Conservation (phyloP, 768 basidiomycete genomes). For the Leccinum uliginosum region DNA sequence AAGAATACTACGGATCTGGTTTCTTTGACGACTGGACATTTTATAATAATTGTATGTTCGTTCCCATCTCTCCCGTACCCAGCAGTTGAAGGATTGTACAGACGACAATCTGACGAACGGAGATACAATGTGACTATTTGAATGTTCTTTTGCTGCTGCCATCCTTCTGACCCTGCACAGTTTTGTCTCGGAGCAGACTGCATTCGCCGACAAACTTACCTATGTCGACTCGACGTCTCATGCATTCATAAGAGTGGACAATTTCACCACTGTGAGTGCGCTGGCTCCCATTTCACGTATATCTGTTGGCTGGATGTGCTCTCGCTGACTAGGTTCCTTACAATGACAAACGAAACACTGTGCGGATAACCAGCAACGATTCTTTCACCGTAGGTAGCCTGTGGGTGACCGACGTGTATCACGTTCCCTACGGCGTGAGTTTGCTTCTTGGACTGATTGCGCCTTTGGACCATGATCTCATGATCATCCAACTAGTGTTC, state of each 20-base stretch:
- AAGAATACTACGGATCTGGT: conserved; percentile 52
- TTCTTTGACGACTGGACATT: conserved; percentile 72
- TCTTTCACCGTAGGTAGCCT: conserved; percentile 55
- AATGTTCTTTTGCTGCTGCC: neutral
- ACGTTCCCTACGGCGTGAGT: conserved; percentile 61
- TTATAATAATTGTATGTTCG: conserved; percentile 48
- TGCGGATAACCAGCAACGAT: conserved; percentile 59
- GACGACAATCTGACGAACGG: conserved; percentile 71
- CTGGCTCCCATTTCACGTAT: neutral
- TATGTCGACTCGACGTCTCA: conserved; percentile 66
- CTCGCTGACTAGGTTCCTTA: conserved; percentile 23
- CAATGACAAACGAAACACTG: conserved; percentile 60
- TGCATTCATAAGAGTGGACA: conserved; percentile 76
- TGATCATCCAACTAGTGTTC: conserved; percentile 45
- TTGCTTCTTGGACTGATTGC: neutral
- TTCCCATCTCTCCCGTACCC: neutral
- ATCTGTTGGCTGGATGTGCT: neutral
- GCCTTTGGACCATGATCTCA: conserved; percentile 1
- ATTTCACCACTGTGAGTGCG: conserved; percentile 46
- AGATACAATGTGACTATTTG: conserved; percentile 43
- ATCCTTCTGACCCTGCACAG: conserved; percentile 27
- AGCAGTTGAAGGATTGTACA: conserved; percentile 20
- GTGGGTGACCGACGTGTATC: conserved; percentile 61
- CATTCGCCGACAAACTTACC: conserved; percentile 47
- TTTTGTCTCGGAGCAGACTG: conserved; percentile 44